Evolutionary conservation across 208 protist genomes (phyloP), one percentile per base, ranked within the genome.

Genomic region (Acanthamoeba polyphaga): DNA sequence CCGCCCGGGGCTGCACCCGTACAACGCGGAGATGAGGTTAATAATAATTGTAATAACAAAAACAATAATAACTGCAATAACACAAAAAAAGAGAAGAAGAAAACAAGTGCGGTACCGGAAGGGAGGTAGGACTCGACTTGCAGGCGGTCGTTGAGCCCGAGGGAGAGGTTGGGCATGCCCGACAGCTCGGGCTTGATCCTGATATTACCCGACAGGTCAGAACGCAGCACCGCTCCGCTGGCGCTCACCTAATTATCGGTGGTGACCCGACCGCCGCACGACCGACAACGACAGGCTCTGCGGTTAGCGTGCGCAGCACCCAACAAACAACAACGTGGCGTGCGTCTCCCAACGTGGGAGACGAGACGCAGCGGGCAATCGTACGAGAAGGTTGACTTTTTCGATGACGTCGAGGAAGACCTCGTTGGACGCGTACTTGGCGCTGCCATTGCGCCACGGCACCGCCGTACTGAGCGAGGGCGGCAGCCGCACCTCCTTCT

Each of bases 351-450:
- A 4, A 17, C 53, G 53, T 2, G 0, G 53, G 53, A 19, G 2
- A 58, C 22, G 53, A 12, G 53, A 2, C 7, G 53, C 0, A 1
- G 82, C 12, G 17, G 82, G 49, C 84, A 1, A 85, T 32, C 27
- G 34, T n/a, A 99, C 97, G n/a, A 99, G 95, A 24, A 99, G 88
- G 95, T 99, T 99, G 27, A 99, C 96, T 22, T 58, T 96, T 95
- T 99, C 99, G 22, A 99, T 97, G 27, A 99, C 98, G 96, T 99
- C 99, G 5, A 99, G 95, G 96, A 99, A 99, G 4, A 99, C 97
- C 95, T 99, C 98, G 92, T 99, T 99, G 55, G 98, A 98, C 46
- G 96, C 94, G 95, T 99, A 98, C 80, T 97, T 97, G 93, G 99
- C 98, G 51, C 97, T 98, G 51, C 96, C 96, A 24, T 74, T 91